Base-by-base conservation (phyloP, 2,329 filamentous ascomycete genomes). In the Nannizziopsis arthrosporioides region DNA sequence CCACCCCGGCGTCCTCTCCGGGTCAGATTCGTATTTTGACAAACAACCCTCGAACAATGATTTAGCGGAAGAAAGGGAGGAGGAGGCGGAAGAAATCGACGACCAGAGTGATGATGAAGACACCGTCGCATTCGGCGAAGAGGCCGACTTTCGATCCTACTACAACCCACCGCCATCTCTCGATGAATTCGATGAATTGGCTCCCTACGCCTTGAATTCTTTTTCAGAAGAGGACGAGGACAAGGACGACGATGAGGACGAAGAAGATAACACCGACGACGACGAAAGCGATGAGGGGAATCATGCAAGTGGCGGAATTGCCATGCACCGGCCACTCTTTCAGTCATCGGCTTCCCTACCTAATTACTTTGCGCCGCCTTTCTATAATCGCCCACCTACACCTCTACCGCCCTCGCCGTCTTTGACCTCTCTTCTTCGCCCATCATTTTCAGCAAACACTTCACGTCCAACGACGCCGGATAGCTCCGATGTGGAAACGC, bases 381-480 rank as follows among this genome's bases (percentile, higher is more conserved):
- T 96, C 73, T 98, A 98, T 73, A 93, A 93, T 55, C 81, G 90
- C 2, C 92, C 92, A n/a, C 92, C 92, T 0, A 95, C 88, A 1
- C 90, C 92, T 2, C 74, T 96, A 0, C 92, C 92, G 0, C 90
- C 90, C 0, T 94, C 88, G 0, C 92, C 92, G 0, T 94, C 86
- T 1, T 71, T 98, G 55, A 96, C 90, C 0, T 94, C 88, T 10
- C 80, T 98, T 15, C 77, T 96, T 6, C 84, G 89, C 10, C 80
- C 80, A 1, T 73, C 76, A 0, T 82, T 82, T 62, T 78, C 73
- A 47, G 69, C 71, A 2, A 73, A 73, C 1, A 86, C 86, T 2
- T 94, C 87, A 19, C 78, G 89, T n/a, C 90, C 89, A 0, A 94
- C 86, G 1, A 96, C 90, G 0, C 90, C 92, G 11, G 89, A 95